Evolutionary conservation across 1,139 yeast genomes (phyloP), one percentile per base, ranked within the genome.

Genomic region (Debaryomycetaceae sp.): DNA sequence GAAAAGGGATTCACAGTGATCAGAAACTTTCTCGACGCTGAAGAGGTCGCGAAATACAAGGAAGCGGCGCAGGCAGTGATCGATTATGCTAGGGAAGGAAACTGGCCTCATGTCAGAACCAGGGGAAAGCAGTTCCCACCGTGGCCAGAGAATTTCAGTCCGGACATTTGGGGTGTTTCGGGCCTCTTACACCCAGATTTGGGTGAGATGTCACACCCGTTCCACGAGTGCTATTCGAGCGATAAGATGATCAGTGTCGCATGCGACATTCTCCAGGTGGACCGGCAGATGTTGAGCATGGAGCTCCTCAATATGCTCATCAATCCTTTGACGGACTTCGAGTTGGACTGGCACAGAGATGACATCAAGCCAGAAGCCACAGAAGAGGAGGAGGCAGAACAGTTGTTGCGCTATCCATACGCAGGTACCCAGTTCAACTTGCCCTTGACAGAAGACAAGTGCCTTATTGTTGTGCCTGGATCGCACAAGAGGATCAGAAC

Each of bases 51-150:
- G 24, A 50, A 55, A 36, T 76, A 75, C 54, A 58, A 58, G 41
- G 47, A 51, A 6, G 76, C 78, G 0, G 65, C 81, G 1, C 66
- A 73, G 42, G 52, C 55, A n/a, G 63, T 76, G n/a, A 71, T 77
- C 23, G 62, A 70, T 35, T 54, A 65, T 36, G 80, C 81, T 17
- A 64, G 83, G 39, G 69, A 62, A 6, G 83, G 83, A 2, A 63
- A 74, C 8, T 78, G 83, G 83, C 66, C 75, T 13, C 66, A 71
- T 39, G 81, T 78, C 11, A 66, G 83, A 54, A 76, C 81, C 5
- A 60, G 76, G 42, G 81, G 81, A 5, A 78, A 78, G 50, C 83
- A 78, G 55, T 78, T 78, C 53, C 83, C 83, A 5, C 83, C 83
- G 22, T 78, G 83, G 83, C 82, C 82, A 11, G 63, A 66, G 50